Conservation (phyloP, 257 asterid species). For the Solanum chiquidenum region DNA sequence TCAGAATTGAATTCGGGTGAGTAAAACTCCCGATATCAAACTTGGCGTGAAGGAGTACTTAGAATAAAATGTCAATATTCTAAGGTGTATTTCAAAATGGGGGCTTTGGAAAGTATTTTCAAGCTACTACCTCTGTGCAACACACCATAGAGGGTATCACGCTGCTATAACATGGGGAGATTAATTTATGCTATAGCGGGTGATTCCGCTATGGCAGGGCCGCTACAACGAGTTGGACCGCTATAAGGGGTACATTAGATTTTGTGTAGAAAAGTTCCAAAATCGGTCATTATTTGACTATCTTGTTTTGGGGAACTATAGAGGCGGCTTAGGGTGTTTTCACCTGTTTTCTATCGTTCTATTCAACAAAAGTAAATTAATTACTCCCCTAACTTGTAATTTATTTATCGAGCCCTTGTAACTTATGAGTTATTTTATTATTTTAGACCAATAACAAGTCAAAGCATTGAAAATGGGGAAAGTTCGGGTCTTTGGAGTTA, state of each 20-base stretch:
- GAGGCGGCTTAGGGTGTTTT: background rate
- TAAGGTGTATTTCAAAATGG: background rate
- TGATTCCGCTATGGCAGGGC: background rate
- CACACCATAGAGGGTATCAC: background rate
- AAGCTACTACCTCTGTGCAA: background rate
- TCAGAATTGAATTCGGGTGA: background rate
- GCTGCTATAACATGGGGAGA: rapidly evolving
- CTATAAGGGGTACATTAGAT: background rate
- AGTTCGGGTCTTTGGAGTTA: background rate
- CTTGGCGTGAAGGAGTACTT: background rate
- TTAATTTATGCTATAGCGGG: too few relatives aligned
- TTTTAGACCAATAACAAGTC: background rate
- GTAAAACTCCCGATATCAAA: background rate
- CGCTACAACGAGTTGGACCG: background rate
- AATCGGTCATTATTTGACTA: background rate
- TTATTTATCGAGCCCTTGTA: background rate
- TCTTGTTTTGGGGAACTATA: background rate
- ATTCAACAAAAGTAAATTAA: background rate
- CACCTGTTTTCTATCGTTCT: background rate
- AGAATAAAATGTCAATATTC: too few relatives aligned
- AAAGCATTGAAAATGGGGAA: background rate
- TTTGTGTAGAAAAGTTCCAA: background rate
- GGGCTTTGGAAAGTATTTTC: background rate
- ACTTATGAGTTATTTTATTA: background rate
- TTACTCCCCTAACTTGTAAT: too few relatives aligned